phyloP scores from a whole-genome alignment of 164 flowering plant species.

The Sedum album region DNA sequence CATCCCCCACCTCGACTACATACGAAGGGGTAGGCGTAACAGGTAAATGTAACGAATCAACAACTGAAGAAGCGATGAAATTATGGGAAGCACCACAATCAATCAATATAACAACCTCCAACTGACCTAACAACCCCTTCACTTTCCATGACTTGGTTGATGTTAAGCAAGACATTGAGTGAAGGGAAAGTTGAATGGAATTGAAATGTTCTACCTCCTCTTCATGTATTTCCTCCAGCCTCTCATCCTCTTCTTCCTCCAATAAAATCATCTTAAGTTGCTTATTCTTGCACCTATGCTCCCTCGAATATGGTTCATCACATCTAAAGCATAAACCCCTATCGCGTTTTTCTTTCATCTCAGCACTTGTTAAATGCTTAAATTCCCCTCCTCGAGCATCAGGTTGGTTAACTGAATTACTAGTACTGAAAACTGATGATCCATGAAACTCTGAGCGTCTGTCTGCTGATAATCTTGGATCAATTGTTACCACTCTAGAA shows the following conservation, averaged over 20 bases:
- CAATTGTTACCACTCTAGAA: no score
- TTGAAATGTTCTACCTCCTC: not conserved
- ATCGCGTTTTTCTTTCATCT: not conserved
- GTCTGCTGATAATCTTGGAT: no score
- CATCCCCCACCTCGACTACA: not conserved
- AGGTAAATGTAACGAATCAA: not conserved
- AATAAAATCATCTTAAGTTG: not conserved
- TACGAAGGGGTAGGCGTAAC: not conserved
- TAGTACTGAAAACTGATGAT: no score
- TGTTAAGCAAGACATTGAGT: not conserved
- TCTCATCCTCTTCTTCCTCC: no score
- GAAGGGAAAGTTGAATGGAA: no score
- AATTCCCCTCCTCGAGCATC: not conserved
- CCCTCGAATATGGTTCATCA: no score
- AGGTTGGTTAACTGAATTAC: no score
- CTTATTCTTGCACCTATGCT: no score
- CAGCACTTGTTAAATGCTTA: not conserved
- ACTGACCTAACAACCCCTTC: not conserved
- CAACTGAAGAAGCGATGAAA: not conserved
- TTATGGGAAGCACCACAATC: constrained; percentile 2
- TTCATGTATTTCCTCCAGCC: not conserved
- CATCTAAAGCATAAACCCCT: no score
- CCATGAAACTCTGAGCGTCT: no score
- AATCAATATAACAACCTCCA: not conserved
- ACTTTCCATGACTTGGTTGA: not conserved